These are phyloP conservation scores for Pythium pyrilobum DNA, from an alignment of 352 stramenopile species.

Conservation along the genomic window DNA sequence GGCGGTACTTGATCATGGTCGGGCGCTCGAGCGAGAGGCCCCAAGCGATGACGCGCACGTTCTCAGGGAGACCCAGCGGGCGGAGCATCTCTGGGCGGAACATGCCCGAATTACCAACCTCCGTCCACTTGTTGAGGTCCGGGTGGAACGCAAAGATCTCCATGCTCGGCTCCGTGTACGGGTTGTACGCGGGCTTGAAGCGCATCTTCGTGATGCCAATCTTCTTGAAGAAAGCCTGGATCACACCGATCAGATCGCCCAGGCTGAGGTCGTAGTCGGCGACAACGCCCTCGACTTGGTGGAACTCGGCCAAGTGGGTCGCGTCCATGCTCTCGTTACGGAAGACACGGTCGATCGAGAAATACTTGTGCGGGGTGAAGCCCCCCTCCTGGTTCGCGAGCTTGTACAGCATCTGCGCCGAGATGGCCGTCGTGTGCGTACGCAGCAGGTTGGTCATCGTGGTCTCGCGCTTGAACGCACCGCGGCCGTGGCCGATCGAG, in stretches of 20 bases:
- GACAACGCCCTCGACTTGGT: conserved; percentile 99
- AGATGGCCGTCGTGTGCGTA: conserved; percentile 99
- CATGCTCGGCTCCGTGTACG: conserved; percentile 99
- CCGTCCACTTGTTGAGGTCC: conserved; percentile 99
- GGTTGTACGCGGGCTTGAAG: conserved; percentile 99
- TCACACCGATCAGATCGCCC: conserved; percentile 98
- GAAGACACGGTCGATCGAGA: conserved; percentile 99
- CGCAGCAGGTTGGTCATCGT: conserved; percentile 99
- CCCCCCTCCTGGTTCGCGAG: conserved; percentile 92
- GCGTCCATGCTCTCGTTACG: conserved; percentile 99
- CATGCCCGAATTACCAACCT: conserved; percentile 98
- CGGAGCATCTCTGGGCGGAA: conserved; percentile 99
- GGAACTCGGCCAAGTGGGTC: conserved; percentile 99
- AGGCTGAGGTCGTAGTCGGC: conserved; percentile 98
- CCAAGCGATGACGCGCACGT: conserved; percentile 99
- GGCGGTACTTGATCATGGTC: conserved; percentile 99
- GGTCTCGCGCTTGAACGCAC: conserved; percentile 92
- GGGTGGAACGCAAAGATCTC: conserved; percentile 99
- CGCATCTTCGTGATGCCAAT: conserved; percentile 97
- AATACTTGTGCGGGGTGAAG: conserved; percentile 98
- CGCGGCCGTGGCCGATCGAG: conserved; percentile 90
- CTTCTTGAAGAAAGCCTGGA: conserved; percentile 99
- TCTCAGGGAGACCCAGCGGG: conserved; percentile 98
- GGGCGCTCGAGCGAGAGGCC: conserved; percentile 98
- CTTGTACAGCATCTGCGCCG: conserved; percentile 99